Evolutionary conservation across 2,329 filamentous ascomycete species (phyloP), one percentile per base, ranked within the genome.

Genomic region (Nectriaceae sp.): DNA sequence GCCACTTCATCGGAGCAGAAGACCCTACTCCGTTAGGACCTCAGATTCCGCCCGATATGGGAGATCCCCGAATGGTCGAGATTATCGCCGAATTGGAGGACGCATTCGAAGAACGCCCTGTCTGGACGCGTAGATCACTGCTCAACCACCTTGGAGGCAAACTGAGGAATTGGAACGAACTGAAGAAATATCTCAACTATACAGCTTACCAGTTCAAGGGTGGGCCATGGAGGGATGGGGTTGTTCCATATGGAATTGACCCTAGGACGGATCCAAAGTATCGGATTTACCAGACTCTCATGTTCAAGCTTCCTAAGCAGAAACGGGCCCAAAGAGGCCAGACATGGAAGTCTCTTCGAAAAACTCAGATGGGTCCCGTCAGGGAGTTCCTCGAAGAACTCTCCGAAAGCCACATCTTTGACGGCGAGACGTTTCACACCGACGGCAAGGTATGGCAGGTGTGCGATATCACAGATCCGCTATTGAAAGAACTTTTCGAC

Each of bases 361-460:
- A 61, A 42, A 57, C 65, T 2, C 67, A 68, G 33, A 62, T 71
- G 51, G 69, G 67, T 13, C 70, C 73, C 21, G 63, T 71, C 5
- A 73, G 69, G 18, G 69, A 66, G 47, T 66, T 70, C 26, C 56
- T 67, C 10, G 71, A 72, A 38, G 70, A 72, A 20, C 65, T 72
- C 26, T 69, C 68, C 18, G 66, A 73, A 22, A 85, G 78, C 44
- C 92, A 97, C 67, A 75, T 93, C 2, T 97, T 97, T 68, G 90
- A 95, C 52, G 93, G 93, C 40, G 76, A 84, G 50, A 80, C 79
- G 2, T 83, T 93, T 46, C 83, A 83, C 15, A 80, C 82, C 2
- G 91, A 96, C 62, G 91, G 91, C 33, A 94, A 94, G 62, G 86
- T 94, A 42, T 99, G 91, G 88, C 94, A 97, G 74, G 81, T 95